Evolutionary conservation across 768 basidiomycete species (phyloP).

Genomic region (Leccinum uliginosum): DNA sequence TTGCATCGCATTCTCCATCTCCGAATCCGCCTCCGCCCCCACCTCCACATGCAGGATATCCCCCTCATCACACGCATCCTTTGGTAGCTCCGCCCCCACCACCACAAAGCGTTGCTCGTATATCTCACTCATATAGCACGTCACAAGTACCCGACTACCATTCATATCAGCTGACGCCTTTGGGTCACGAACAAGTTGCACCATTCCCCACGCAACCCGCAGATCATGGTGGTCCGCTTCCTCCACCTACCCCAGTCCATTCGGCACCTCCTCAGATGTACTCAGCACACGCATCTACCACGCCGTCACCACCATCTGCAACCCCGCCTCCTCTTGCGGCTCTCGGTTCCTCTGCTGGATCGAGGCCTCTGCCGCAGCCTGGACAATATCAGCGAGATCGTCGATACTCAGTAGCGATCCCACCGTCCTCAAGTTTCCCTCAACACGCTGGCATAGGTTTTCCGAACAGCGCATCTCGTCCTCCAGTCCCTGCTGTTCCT

Average conservation of each 20-base stretch:
- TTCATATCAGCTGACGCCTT: conserved; percentile 17
- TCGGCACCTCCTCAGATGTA: conserved; percentile 26
- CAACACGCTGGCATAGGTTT: conserved; percentile 20
- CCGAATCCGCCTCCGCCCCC: conserved; percentile 16
- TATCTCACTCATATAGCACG: conserved; percentile 28
- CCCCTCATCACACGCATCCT: conserved; percentile 15
- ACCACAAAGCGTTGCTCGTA: conserved; percentile 12
- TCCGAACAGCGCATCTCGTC: conserved; percentile 15
- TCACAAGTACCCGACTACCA: conserved; percentile 26
- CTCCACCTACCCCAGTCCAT: conserved; percentile 21
- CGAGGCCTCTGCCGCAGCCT: conserved; percentile 31
- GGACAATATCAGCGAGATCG: conserved; percentile 29
- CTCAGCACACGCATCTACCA: conserved; percentile 11
- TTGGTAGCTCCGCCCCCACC: conserved; percentile 1
- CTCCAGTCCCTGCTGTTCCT: conserved; percentile 17
- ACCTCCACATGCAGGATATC: conserved; percentile 16
- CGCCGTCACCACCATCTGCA: conserved; percentile 27
- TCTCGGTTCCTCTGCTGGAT: conserved; percentile 13
- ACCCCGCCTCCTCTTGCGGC: conserved; percentile 2
- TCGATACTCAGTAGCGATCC: conserved; percentile 26
- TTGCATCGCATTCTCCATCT: conserved; percentile 33
- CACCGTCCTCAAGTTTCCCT: conserved; percentile 31
- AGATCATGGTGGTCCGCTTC: conserved; percentile 16
- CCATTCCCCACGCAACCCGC: conserved; percentile 26
- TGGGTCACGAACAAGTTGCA: conserved; percentile 18